Evolutionary conservation across 2,329 filamentous ascomycete species (phyloP).

Genomic region (Volutella citrinella): DNA sequence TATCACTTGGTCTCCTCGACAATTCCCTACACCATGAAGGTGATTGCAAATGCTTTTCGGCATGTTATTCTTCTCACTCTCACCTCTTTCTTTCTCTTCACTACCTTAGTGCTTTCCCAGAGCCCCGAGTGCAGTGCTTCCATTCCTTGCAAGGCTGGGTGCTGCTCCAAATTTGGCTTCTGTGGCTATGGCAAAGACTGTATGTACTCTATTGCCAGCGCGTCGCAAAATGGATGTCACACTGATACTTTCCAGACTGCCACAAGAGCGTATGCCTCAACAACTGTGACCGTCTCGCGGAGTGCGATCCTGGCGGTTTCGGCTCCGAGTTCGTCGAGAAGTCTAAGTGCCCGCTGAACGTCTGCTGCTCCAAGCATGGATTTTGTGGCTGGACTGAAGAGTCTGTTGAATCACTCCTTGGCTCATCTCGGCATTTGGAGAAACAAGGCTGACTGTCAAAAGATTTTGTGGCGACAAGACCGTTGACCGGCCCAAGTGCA

Average conservation of each 20-base stretch:
- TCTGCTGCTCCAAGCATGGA: constrained; percentile 9
- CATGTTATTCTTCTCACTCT: background rate
- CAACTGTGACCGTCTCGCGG: constrained; percentile 23
- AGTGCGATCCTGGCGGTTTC: constrained; percentile 30
- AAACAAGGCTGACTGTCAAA: too few species aligned
- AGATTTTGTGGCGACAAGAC: constrained; percentile 6
- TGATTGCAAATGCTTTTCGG: too few species aligned
- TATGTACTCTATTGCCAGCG: constrained; percentile 1
- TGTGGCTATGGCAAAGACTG: constrained; percentile 27
- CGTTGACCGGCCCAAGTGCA: constrained; percentile 2
- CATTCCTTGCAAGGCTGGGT: constrained; percentile 26
- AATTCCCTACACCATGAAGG: too few species aligned
- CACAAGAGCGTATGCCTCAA: constrained; percentile 12
- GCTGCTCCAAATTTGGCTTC: constrained; percentile 24
- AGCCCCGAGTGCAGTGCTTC: constrained; percentile 7
- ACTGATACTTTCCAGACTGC: constrained; percentile 7
- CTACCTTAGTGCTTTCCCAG: constrained; percentile 1
- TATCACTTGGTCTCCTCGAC: too few species aligned
- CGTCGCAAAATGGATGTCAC: background rate
- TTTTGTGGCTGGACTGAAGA: constrained; percentile 3
- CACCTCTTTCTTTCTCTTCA: constrained; percentile 3
- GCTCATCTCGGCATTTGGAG: constrained; percentile 1
- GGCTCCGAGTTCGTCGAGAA: constrained; percentile 21
- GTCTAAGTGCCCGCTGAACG: constrained; percentile 11
- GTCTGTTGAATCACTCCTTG: background rate